phyloP scores from a whole-genome alignment of 345 rosid genomes.

The Brassica incana region DNA sequence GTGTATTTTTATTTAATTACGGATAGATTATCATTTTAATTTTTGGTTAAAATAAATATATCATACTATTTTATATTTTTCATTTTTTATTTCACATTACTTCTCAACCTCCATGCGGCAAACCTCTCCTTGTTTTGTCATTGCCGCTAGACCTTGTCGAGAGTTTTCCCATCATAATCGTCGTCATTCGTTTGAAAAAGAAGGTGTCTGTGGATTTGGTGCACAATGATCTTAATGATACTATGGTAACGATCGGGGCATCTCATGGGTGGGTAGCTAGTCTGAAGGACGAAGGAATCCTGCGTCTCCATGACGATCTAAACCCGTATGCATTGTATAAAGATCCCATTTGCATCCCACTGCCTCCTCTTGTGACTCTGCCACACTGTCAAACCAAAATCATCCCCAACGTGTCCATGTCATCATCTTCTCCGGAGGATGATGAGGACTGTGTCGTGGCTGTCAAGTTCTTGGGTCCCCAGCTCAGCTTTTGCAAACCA shows the following conservation, averaged over 20 bases:
- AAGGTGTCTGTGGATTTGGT: neutral
- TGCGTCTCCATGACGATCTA: neutral
- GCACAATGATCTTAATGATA: neutral
- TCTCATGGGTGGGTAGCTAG: neutral
- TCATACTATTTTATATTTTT: too few relatives aligned
- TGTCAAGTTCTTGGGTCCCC: neutral
- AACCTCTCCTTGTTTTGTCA: too few relatives aligned
- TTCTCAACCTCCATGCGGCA: too few relatives aligned
- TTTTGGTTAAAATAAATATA: too few relatives aligned
- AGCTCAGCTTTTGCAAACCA: neutral
- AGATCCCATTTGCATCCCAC: neutral
- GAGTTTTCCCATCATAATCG: too few relatives aligned
- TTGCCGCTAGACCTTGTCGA: too few relatives aligned
- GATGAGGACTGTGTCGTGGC: neutral
- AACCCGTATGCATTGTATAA: neutral
- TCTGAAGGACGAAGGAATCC: neutral
- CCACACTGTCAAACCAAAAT: neutral
- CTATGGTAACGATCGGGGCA: neutral
- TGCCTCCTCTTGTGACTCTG: neutral
- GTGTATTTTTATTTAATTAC: too few relatives aligned
- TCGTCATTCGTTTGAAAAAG: too few relatives aligned
- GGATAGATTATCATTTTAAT: too few relatives aligned
- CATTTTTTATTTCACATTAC: too few relatives aligned
- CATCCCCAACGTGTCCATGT: neutral
- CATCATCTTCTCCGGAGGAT: neutral